These are phyloP conservation scores for Ophiostoma quercus DNA, from an alignment of 2,329 filamentous ascomycete genomes.

Conservation along the genomic window DNA sequence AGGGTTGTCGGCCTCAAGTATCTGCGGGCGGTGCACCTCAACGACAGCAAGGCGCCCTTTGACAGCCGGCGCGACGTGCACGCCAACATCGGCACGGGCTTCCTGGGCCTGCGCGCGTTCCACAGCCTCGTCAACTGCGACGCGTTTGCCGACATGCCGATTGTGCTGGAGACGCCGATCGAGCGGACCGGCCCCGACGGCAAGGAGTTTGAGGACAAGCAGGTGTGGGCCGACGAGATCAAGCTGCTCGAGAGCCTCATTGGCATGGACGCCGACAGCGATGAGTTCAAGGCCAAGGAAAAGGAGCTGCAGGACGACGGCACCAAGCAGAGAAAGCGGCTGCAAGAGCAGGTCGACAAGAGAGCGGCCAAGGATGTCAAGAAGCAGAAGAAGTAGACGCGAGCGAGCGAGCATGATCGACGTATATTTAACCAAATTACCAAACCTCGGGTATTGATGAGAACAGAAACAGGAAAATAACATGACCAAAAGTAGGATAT, in stretches of 20 bases:
- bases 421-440: slow-evolving; percentile 11
- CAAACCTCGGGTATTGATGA: slow-evolving; percentile 21
- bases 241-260: slow-evolving; percentile 87
- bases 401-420: slow-evolving; percentile 25
- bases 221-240: slow-evolving; percentile 88
- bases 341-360: slow-evolving; percentile 73
- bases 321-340: slow-evolving; percentile 63
- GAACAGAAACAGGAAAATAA: slow-evolving; percentile 16
- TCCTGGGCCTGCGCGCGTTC: slow-evolving; percentile 83
- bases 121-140: slow-evolving; percentile 83
- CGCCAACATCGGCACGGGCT: slow-evolving; percentile 94
- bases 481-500: slow-evolving; percentile 2
- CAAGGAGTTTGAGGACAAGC: slow-evolving; percentile 68
- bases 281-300: slow-evolving; percentile 65
- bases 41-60: slow-evolving; percentile 91
- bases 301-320: slow-evolving; percentile 62
- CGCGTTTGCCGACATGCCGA: slow-evolving; percentile 70
- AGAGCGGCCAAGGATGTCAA: slow-evolving; percentile 59
- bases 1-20: slow-evolving; percentile 70
- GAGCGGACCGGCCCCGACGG: slow-evolving; percentile 62
- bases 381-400: slow-evolving; percentile 27
- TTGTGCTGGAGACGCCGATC: slow-evolving; percentile 95
- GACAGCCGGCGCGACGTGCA: slow-evolving; percentile 80
- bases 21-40: slow-evolving; percentile 81
- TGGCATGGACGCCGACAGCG: slow-evolving; percentile 71